Conservation (phyloP, 495 filamentous ascomycete genomes). For the Viridothelium virens region DNA sequence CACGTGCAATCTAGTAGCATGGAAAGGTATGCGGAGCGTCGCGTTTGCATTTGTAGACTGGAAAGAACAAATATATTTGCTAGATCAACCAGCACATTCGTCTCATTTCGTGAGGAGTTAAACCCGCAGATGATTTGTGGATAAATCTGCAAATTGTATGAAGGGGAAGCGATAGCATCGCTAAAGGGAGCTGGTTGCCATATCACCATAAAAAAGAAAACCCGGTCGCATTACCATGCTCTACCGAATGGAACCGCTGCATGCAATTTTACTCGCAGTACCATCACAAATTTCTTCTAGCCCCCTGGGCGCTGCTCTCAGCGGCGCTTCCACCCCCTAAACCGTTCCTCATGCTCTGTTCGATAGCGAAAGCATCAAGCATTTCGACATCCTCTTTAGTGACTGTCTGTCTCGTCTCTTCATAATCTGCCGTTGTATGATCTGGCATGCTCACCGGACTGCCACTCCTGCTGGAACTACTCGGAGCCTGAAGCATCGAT, state of each 20-base stretch:
- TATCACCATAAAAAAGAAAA: no score
- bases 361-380: neutral
- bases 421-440: conserved; percentile 3
- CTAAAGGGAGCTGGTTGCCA: no score
- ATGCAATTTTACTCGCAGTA: neutral
- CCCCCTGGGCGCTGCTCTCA: conserved; percentile 2
- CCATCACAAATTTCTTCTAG: neutral
- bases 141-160: no score
- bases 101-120: no score
- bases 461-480: neutral
- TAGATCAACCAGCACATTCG: no score
- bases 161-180: no score
- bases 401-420: neutral
- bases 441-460: conserved; percentile 15
- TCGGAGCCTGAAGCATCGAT: neutral
- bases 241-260: no score
- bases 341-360: neutral
- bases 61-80: no score
- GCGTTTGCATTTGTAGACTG: no score
- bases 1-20: neutral
- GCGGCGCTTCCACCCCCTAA: neutral
- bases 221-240: no score
- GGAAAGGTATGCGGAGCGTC: no score
- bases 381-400: conserved; percentile 1
- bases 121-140: no score